A percentile compares a stretch with the other conserved stretches of the same genome.
Evolutionary conservation across 164 flowering plant genomes (phyloP).

Genomic region (Vitis cinerea): DNA sequence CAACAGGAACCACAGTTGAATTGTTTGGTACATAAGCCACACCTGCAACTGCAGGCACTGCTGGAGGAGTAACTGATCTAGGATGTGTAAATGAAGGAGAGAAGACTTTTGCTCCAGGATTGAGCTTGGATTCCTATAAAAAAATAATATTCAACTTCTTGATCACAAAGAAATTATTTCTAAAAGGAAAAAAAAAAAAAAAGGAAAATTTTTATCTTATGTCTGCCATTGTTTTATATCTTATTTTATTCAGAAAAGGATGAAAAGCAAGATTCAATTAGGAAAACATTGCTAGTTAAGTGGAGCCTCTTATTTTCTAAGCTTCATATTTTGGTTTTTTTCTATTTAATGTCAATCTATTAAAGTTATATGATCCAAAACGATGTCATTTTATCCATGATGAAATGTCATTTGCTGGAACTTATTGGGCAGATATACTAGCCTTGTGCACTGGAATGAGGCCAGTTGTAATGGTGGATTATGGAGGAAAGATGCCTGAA

Average conservation of each 20-base stretch:
- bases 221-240: neutral
- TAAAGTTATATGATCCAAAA: too few species aligned
- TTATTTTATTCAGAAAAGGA: too few species aligned
- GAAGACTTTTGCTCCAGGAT: conserved; percentile 77
- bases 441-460: conserved; percentile 81
- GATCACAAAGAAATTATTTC: neutral
- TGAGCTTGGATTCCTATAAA: conserved; percentile 74
- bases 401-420: neutral
- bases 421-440: conserved; percentile 61
- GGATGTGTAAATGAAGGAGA: conserved; percentile 51
- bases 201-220: neutral
- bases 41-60: conserved; percentile 30
- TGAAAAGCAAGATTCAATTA: too few species aligned
- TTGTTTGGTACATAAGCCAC: conserved; percentile 43
- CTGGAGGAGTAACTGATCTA: conserved; percentile 37
- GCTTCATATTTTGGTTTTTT: too few species aligned
- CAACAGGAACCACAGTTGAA: conserved; percentile 39
- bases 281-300: too few species aligned
- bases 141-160: neutral
- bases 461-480: conserved; percentile 92
- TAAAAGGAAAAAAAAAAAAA: neutral
- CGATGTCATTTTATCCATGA: neutral
- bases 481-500: conserved; percentile 97
- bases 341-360: too few species aligned
- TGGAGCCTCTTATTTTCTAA: too few species aligned